A percentile compares a stretch with the other conserved stretches of the same genome.
Conservation (phyloP, 345 rosid species). For the Atalantia buxifolia region DNA sequence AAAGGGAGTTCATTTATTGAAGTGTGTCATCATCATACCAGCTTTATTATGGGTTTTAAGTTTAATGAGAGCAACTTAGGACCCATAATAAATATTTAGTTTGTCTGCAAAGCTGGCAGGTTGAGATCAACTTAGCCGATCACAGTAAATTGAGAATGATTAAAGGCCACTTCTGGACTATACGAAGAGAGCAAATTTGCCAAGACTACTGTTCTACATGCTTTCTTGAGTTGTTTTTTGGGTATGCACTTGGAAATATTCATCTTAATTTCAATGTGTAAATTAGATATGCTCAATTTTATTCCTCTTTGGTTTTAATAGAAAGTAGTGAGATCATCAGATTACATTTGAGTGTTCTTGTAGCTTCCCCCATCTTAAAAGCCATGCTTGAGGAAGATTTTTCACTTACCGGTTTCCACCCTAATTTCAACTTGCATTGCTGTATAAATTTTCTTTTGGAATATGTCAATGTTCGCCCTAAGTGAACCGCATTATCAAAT, state of each 20-base stretch:
- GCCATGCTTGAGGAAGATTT: neutral
- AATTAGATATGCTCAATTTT: neutral
- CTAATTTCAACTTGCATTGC: too few species aligned
- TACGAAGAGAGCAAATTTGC: neutral
- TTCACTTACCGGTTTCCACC: too few species aligned
- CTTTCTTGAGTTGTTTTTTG: neutral
- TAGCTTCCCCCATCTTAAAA: too few species aligned
- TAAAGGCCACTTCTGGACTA: neutral
- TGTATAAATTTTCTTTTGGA: too few species aligned
- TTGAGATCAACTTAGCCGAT: too few species aligned
- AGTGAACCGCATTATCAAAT: too few species aligned
- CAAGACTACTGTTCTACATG: neutral
- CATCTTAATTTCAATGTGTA: neutral
- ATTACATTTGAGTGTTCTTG: neutral
- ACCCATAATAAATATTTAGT: neutral
- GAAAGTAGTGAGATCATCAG: neutral
- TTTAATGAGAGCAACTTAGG: neutral
- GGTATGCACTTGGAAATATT: neutral
- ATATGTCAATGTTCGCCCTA: too few species aligned
- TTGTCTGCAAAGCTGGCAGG: neutral
- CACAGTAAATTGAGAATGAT: neutral
- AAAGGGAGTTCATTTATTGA: neutral
- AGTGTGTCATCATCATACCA: neutral
- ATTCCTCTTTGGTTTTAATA: neutral
- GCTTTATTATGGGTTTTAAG: neutral